Base-by-base conservation (phyloP, 2,329 filamentous ascomycete genomes). In the Cordyceps farinosa region DNA sequence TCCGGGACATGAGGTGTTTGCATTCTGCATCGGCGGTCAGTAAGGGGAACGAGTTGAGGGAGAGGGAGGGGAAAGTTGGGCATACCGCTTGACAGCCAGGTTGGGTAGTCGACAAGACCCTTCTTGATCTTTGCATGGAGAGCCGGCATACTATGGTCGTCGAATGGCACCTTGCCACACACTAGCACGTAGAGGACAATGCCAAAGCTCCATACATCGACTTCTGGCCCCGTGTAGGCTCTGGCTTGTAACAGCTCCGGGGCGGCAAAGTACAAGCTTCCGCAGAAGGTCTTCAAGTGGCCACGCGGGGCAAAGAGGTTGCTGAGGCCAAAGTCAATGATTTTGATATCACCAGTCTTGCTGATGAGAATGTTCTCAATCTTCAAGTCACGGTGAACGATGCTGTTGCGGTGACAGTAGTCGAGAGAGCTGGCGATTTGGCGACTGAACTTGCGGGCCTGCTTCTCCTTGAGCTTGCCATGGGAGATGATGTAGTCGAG, bases 361-460 rank as follows among this genome's bases (percentile, higher is more conserved):
- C 92, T 97, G 78, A 99, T 99, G 65, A 99, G 85, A 61, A 99
- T 99, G 74, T 99, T 99, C 76, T 98, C 95, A 69, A 99, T 99
- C 82, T 99, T 99, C 68, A 99, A 79, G 74, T 99, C 95, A 57
- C 95, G 88, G 75, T 99, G 95, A 30, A 98, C 95, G 69, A 99
- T 98, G 77, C 92, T 97, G 80, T 99, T 98, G 66, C 93, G 87
- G 76, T 99, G 95, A 74, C 93, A 97, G 78, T 98, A 99, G 76
- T 99, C 95, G 63, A 99, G 82, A 38, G 95, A 92, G 73, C 94
- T 97, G 40, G 94, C 92, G 68, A 99, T 98, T 78, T 99, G 95
- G 47, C 95, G 90, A 68, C 92, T 96, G 75, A 99, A 99, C 75
- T 98, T 98, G 71, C 95, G 88, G 9, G 95, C 95, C 77, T 97